Evolutionary conservation across 768 basidiomycete species (phyloP), one percentile per base, ranked within the genome.

Genomic region (Naganishia onofrii): DNA sequence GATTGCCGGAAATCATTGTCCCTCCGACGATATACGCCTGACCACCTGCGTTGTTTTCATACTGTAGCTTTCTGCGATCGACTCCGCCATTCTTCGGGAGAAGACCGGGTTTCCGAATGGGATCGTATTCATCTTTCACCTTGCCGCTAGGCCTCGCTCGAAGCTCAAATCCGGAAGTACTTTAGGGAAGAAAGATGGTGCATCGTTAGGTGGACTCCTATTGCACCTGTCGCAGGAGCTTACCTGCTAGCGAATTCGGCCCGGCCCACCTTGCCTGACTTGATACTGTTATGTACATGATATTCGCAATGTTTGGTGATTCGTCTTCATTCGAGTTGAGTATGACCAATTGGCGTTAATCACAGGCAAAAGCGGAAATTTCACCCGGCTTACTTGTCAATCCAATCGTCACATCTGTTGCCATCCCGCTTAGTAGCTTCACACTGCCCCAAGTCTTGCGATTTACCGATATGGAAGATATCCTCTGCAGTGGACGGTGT

Each of bases 241-340:
- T 70, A 94, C 93, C 91, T 90, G 8, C 83, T 82, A 21, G 90
- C 85, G 75, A 97, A 96, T 81, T 99, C 96, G 0, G 95, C 85
- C 56, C 95, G 85, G 0, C 86, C 86, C 0, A 90, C 88, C 10
- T 93, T 84, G 19, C 85, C 84, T 26, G 87, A 83, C 79, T 91
- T 85, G 3, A 98, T 87, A 0, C 93, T 91, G 28, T 85, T 84
- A 71, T 92, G 88, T 48, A 97, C 80, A 81, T 99, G 96, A 81
- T 87, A 99, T 52, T 97, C 94, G 80, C 96, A 99, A 3, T 90
- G 88, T 23, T 90, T 89, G 85, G 75, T 72, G 15, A 90, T 85
- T 32, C 93, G 88, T 73, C 89, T 76, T n/a, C n/a, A 36, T 28
- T 21, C 44, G 8, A n/a, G 28, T 28, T 10, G 15, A 21, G 65